These are phyloP conservation scores for Tilletiaria anomala DNA, from an alignment of 1,284 basidiomycete species.

Conservation along the genomic window DNA sequence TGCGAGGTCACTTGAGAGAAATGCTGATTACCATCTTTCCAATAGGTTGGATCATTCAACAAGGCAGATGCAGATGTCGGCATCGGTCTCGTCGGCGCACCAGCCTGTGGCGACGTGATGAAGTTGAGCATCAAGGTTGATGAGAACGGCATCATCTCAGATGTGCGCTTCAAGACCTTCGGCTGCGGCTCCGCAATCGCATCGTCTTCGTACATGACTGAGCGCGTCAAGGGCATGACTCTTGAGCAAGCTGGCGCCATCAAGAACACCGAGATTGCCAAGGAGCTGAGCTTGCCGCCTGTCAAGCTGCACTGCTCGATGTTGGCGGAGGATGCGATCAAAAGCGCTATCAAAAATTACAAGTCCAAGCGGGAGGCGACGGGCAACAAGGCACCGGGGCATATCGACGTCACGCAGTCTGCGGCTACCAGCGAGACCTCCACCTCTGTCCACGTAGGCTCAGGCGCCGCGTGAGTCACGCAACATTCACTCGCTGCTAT, in stretches of 20 bases:
- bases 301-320: constrained; percentile 71
- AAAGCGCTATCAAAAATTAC: constrained; percentile 41
- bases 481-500: too few relatives aligned
- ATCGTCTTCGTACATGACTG: constrained; percentile 55
- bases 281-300: constrained; percentile 69
- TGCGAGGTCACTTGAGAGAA: background rate
- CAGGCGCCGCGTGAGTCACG: too few relatives aligned
- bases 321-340: constrained; percentile 95
- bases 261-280: constrained; percentile 98
- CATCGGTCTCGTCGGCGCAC: constrained; percentile 93
- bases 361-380: constrained; percentile 22
- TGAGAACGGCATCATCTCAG: constrained; percentile 80
- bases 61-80: constrained; percentile 84
- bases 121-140: constrained; percentile 97
- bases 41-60: constrained; percentile 87
- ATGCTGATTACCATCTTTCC: constrained; percentile 39
- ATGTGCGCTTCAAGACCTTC: constrained; percentile 74
- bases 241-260: constrained; percentile 89
- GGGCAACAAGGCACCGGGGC: constrained; percentile 42
- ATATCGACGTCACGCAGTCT: constrained; percentile 63
- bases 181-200: constrained; percentile 88
- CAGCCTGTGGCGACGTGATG: constrained; percentile 91
- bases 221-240: constrained; percentile 86
- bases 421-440: constrained; percentile 53
- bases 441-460: constrained; percentile 51